phyloP scores from a whole-genome alignment of 2,329 filamentous ascomycete genomes.

The Clarireedia monteithiana region DNA sequence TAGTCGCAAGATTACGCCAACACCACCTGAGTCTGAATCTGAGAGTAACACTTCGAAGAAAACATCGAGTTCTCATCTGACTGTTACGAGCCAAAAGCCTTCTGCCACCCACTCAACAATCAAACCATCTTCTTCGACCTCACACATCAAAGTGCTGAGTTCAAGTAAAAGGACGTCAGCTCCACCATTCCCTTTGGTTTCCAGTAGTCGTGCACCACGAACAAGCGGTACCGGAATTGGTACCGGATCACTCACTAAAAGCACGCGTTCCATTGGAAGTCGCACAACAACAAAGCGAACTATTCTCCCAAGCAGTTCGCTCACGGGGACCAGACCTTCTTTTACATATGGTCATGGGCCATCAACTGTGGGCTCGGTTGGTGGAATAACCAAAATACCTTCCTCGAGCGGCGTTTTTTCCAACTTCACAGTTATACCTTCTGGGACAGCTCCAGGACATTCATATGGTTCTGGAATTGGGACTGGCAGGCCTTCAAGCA shows the following conservation, averaged over 20 bases:
- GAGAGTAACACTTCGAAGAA: background rate
- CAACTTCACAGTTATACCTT: too few species aligned
- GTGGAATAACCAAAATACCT: too few species aligned
- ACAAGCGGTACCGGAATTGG: background rate
- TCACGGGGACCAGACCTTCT: too few species aligned
- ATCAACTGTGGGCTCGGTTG: too few species aligned
- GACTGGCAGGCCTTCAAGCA: too few species aligned
- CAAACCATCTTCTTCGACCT: background rate
- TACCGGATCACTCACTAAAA: background rate
- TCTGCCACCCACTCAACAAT: too few species aligned
- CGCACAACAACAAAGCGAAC: background rate
- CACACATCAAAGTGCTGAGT: too few species aligned
- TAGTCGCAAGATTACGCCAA: background rate
- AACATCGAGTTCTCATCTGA: background rate
- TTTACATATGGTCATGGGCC: too few species aligned
- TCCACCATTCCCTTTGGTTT: background rate
- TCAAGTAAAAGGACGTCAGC: background rate
- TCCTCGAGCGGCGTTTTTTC: too few species aligned
- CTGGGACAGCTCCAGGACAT: background rate
- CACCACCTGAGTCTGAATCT: background rate
- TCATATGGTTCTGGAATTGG: background rate
- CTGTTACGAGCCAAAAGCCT: too few species aligned
- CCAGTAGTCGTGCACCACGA: background rate
- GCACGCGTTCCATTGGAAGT: background rate
- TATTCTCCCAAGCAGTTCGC: background rate